Base-by-base conservation (phyloP, 2,329 filamentous ascomycete species). In the Canariomyces notabilis region DNA sequence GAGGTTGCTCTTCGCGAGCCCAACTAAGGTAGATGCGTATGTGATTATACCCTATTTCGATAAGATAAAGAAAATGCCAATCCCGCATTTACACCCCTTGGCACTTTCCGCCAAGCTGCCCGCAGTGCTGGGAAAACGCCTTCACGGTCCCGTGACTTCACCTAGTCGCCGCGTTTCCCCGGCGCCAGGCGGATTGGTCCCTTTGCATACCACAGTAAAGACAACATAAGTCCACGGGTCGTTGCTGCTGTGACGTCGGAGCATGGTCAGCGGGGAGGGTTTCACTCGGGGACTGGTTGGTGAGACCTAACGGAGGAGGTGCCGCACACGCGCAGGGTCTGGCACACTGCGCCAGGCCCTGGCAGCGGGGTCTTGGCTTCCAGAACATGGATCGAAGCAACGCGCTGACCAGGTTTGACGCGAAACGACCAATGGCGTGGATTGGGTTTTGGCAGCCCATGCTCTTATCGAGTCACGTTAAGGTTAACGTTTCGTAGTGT, bases 261-360 rank as follows among this genome's bases (percentile, higher is more conserved):
- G 36, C 22, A 44, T 22, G 15, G 14, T 11, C 3, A 8, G 26
- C 7, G 26, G 8, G n/a, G n/a, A n/a, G n/a, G n/a, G n/a, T n/a
- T n/a, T 29, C 4, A 9, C 14, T 29, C 26, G 26, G 9, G 26
- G 14, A 29, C 26, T n/a, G n/a, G n/a, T n/a, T n/a, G 26, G 26
- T 29, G 32, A 40, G 33, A 34, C 23, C 8, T 26, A 12, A 15
- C 15, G 11, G 18, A 18, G 12, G 31, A 48, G 46, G 52, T 46
- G 45, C 52, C 50, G 42, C 49, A 29, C 44, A 39, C 20, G 37
- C 16, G 19, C 47, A 55, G 45, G 31, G 6, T 42, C 22, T 43
- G 46, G 34, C 34, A 19, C 36, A 39, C 50, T 53, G 48, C 44
- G 48, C 53, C 50, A 16, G 44, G 46, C 44, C 46, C 48, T 49